phyloP scores from a whole-genome alignment of 768 basidiomycete species.

The Tylopilus plumbeoviolaceoides region DNA sequence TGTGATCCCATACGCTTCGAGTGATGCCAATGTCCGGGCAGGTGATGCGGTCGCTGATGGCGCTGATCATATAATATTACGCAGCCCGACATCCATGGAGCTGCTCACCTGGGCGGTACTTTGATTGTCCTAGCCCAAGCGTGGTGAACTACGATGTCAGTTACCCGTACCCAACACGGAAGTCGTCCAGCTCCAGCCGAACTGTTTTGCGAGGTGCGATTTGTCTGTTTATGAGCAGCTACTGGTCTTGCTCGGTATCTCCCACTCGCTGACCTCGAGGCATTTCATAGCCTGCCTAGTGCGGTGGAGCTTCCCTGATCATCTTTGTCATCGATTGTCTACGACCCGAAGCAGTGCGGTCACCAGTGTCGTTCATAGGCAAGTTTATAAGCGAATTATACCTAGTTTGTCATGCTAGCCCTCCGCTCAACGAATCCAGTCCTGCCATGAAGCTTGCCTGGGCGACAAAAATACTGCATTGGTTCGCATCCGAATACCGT shows the following conservation, averaged over 20 bases:
- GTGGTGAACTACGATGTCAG: neutral
- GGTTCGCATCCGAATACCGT: too few relatives aligned
- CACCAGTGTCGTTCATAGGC: neutral
- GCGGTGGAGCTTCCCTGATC: neutral
- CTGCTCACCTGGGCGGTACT: neutral
- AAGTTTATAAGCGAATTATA: neutral
- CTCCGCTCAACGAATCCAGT: neutral
- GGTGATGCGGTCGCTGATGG: too few relatives aligned
- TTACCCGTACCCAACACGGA: too few relatives aligned
- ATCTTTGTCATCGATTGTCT: neutral
- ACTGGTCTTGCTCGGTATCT: neutral
- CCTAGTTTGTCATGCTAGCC: neutral
- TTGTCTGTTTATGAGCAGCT: neutral
- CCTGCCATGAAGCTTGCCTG: neutral
- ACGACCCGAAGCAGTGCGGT: neutral
- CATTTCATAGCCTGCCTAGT: slow-evolving; percentile 20
- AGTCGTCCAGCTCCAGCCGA: neutral
- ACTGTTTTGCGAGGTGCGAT: neutral
- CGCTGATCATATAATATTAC: too few relatives aligned
- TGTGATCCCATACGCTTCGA: too few relatives aligned
- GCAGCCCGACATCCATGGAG: neutral
- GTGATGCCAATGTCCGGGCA: too few relatives aligned
- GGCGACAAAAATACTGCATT: neutral
- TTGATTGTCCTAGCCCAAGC: neutral
- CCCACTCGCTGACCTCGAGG: neutral